phyloP scores from a whole-genome alignment of 352 stramenopile genomes.

The Pythium graminicola region DNA sequence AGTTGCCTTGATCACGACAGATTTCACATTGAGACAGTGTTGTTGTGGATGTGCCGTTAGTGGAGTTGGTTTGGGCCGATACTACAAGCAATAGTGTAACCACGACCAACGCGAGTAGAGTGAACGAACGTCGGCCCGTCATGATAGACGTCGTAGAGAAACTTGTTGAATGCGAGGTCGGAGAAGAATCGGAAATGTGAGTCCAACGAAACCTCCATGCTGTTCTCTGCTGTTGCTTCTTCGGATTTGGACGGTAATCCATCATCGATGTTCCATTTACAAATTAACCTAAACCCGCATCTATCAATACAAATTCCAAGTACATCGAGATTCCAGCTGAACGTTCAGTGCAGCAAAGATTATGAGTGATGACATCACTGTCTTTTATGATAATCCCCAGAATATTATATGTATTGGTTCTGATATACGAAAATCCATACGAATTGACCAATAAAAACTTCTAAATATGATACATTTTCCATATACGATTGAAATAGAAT shows the following conservation, averaged over 20 bases:
- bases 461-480: not conserved
- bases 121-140: not conserved
- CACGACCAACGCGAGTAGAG: conserved; percentile 6
- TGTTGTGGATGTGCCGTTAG: conserved; percentile 29
- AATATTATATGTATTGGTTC: no score
- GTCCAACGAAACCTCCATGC: not conserved
- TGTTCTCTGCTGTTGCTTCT: not conserved
- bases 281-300: not conserved
- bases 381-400: no score
- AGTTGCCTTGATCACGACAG: conserved; percentile 21
- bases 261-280: no score
- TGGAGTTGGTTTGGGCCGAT: conserved; percentile 1
- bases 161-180: not conserved
- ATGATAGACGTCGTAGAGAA: not conserved
- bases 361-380: not conserved
- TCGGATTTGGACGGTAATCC: no score
- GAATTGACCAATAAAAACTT: not conserved
- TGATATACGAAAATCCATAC: no score
- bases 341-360: not conserved
- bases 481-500: no score
- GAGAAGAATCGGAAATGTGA: conserved; percentile 3
- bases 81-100: conserved; percentile 2
- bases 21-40: conserved; percentile 36
- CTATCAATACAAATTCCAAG: not conserved
- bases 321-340: not conserved